These are phyloP conservation scores for Vanilla planifolia DNA, from an alignment of 106 monocot species.

Conservation along the genomic window DNA sequence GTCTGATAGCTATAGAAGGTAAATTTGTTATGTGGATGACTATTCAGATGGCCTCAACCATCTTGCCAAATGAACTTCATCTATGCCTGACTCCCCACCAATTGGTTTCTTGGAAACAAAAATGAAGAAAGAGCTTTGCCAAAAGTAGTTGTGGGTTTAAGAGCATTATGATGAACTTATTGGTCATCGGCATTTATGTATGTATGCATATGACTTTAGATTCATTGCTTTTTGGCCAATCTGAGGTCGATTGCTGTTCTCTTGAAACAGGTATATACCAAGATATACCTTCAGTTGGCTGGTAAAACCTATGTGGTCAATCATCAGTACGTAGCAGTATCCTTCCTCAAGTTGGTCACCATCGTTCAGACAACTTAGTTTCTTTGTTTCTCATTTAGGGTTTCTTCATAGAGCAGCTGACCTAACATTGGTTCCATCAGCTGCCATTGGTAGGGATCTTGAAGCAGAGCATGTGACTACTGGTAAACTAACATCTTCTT, in stretches of 20 bases:
- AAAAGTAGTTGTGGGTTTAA: too few species aligned
- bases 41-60: too few species aligned
- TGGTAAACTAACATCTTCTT: conserved; percentile 21
- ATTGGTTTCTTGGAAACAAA: too few species aligned
- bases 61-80: too few species aligned
- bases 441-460: conserved; percentile 75
- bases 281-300: conserved; percentile 98
- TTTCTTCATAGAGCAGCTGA: conserved; percentile 88
- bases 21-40: too few species aligned
- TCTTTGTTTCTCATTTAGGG: conserved; percentile 22
- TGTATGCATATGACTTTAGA: too few species aligned
- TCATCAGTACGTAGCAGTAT: conserved; percentile 63
- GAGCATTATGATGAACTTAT: background rate
- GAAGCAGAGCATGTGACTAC: conserved; percentile 49
- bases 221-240: background rate
- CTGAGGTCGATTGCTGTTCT: background rate
- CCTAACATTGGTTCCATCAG: conserved; percentile 85
- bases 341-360: conserved; percentile 7
- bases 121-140: too few species aligned
- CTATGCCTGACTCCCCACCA: too few species aligned
- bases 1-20: too few species aligned
- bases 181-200: too few species aligned
- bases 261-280: conserved; percentile 75
- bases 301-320: conserved; percentile 81
- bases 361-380: background rate